phyloP scores from a whole-genome alignment of 257 asterid genomes.

The Scutellaria minor region DNA sequence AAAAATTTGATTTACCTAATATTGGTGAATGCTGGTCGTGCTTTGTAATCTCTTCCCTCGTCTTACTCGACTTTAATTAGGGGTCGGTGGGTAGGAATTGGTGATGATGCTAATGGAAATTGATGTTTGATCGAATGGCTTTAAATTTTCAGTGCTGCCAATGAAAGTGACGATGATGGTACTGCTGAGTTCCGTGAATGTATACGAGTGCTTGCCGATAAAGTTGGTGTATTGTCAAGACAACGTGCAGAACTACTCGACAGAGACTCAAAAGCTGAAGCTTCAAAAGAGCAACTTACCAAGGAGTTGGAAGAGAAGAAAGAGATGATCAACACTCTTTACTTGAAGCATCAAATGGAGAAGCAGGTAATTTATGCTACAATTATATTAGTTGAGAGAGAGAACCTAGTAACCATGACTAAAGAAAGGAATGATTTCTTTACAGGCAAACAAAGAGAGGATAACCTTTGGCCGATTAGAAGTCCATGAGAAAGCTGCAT shows the following conservation, averaged over 20 bases:
- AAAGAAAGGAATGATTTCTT: not conserved
- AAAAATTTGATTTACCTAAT: not conserved
- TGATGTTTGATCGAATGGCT: constrained; percentile 28
- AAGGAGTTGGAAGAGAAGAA: constrained; percentile 89
- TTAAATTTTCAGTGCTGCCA: constrained; percentile 54
- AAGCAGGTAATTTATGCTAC: constrained; percentile 66
- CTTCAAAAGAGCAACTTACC: constrained; percentile 59
- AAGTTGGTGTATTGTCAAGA: constrained; percentile 70
- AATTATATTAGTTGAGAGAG: not conserved
- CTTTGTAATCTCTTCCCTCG: not conserved
- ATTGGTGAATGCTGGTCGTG: not conserved
- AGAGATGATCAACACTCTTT: constrained; percentile 76
- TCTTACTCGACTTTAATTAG: not conserved
- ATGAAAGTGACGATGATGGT: constrained; percentile 74
- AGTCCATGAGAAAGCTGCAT: constrained; percentile 91
- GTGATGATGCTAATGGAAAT: constrained; percentile 10
- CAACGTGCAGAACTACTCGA: constrained; percentile 72
- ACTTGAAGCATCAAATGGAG: constrained; percentile 82
- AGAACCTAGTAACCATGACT: not conserved
- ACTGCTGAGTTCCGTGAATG: constrained; percentile 81
- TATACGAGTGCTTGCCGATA: constrained; percentile 80
- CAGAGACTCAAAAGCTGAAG: constrained; percentile 76
- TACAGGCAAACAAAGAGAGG: constrained; percentile 91
- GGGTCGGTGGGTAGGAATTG: not conserved
- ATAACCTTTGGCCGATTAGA: constrained; percentile 81